phyloP scores from a whole-genome alignment of 2,329 filamentous ascomycete species.

The Exophiala calicioides region DNA sequence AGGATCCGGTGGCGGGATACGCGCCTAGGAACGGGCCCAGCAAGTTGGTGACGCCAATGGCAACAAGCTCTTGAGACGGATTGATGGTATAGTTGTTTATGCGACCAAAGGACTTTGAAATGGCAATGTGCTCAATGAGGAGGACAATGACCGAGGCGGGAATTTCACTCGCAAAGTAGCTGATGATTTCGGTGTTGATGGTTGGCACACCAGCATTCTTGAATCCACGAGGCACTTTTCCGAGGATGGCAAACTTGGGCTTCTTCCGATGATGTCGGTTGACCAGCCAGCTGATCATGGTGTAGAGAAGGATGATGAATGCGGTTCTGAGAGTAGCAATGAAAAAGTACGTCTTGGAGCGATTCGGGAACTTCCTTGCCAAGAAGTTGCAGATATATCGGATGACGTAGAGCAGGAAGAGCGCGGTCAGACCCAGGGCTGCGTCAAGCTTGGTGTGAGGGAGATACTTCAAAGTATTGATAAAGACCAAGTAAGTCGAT shows the following conservation, averaged over 20 bases:
- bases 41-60: slow-evolving; percentile 87
- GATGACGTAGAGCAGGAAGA: slow-evolving; percentile 75
- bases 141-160: slow-evolving; percentile 91
- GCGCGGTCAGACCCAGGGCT: slow-evolving; percentile 80
- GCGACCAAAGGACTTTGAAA: slow-evolving; percentile 93
- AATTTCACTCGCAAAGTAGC: slow-evolving; percentile 68
- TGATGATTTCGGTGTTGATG: slow-evolving; percentile 67
- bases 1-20: slow-evolving; percentile 92
- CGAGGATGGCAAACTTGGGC: slow-evolving; percentile 73
- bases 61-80: slow-evolving; percentile 92
- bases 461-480: slow-evolving; percentile 76
- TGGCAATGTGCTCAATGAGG: slow-evolving; percentile 94
- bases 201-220: slow-evolving; percentile 72
- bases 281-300: slow-evolving; percentile 81
- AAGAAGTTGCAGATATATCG: slow-evolving; percentile 64
- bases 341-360: slow-evolving; percentile 82
- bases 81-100: slow-evolving; percentile 96
- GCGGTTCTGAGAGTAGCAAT: slow-evolving; percentile 84
- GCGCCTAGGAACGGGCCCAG: slow-evolving; percentile 88
- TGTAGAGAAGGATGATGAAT: slow-evolving; percentile 90
- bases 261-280: slow-evolving; percentile 68
- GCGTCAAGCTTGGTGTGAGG: slow-evolving; percentile 71
- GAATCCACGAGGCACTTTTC: slow-evolving; percentile 81
- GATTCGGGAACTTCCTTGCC: slow-evolving; percentile 68
- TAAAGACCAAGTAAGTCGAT: slow-evolving; percentile 77